Evolutionary conservation across 108 stramenopile genomes (phyloP).

Genomic region (Stephanodiscus minutulus): DNA sequence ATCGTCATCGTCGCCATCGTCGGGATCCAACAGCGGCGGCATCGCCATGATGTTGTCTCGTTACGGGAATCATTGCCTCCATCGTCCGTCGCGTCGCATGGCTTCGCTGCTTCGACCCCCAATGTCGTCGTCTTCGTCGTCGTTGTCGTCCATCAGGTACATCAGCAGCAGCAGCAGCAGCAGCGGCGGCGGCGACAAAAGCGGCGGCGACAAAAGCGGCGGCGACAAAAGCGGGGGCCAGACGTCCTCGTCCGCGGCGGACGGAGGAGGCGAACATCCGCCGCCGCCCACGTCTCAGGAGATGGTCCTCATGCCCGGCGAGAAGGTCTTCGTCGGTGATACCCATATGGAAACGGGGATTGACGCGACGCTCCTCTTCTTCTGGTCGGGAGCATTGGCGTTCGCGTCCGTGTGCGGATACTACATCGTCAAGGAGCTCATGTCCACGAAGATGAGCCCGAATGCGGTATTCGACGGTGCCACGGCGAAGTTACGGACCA

Average conservation of each 20-base stretch:
- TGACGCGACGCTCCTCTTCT: slow-evolving; percentile 69
- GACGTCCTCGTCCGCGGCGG: neutral
- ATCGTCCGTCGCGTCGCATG: too few relatives aligned
- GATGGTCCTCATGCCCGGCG: slow-evolving; percentile 86
- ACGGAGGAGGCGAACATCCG: neutral
- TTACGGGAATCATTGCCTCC: too few relatives aligned
- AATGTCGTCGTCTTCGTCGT: neutral
- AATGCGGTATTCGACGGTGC: slow-evolving; percentile 85
- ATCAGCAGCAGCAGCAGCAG: slow-evolving; percentile 4
- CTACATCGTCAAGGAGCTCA: slow-evolving; percentile 70
- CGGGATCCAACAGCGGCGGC: too few relatives aligned
- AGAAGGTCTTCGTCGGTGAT: slow-evolving; percentile 88
- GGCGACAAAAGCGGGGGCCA: neutral
- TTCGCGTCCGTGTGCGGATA: slow-evolving; percentile 84
- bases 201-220: neutral
- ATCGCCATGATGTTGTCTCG: too few relatives aligned
- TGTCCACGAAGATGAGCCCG: slow-evolving; percentile 84
- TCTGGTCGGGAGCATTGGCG: slow-evolving; percentile 72
- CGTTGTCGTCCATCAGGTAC: neutral
- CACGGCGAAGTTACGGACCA: slow-evolving; percentile 55
- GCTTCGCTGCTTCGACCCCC: too few relatives aligned
- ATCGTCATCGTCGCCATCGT: too few relatives aligned
- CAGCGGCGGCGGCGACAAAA: neutral
- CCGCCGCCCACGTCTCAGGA: slow-evolving; percentile 45
- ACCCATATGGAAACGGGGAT: too few relatives aligned